Evolutionary conservation across 371 early-diverging fungal genomes (phyloP).

Genomic region (Polyrhizophydium stewartii): DNA sequence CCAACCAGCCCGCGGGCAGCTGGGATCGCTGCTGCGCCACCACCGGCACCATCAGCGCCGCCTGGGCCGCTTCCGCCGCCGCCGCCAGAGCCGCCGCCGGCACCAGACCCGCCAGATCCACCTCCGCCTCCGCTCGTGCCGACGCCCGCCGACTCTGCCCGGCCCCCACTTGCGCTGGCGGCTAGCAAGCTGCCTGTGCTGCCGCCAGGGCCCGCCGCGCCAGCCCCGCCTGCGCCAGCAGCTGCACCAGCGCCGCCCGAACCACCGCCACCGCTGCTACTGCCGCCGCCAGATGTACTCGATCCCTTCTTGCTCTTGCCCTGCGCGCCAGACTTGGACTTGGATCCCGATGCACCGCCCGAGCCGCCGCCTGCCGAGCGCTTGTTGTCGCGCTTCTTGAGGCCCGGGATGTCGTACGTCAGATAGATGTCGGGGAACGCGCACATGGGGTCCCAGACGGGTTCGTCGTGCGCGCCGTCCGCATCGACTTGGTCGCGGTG

Average conservation of each 20-base stretch:
- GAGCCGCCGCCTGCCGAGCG: slow-evolving; percentile 19
- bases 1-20: slow-evolving; percentile 37
- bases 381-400: slow-evolving; percentile 10
- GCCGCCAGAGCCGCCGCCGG: not conserved
- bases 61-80: not conserved
- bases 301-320: slow-evolving; percentile 9
- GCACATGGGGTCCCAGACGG: slow-evolving; percentile 43
- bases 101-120: not conserved
- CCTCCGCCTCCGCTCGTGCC: not conserved
- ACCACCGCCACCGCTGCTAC: slow-evolving; percentile 3
- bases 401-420: slow-evolving; percentile 38
- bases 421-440: slow-evolving; percentile 50
- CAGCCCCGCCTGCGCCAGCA: slow-evolving; percentile 6
- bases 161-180: slow-evolving; percentile 1
- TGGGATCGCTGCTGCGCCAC: slow-evolving; percentile 14
- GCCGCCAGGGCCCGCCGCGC: slow-evolving; percentile 1
- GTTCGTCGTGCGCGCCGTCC: slow-evolving; percentile 7
- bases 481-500: slow-evolving; percentile 17
- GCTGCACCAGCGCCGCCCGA: slow-evolving; percentile 4
- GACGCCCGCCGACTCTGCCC: not conserved
- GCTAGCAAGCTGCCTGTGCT: slow-evolving; percentile 1
- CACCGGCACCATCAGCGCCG: not conserved
- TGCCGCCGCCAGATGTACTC: slow-evolving; percentile 2
- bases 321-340: slow-evolving; percentile 1
- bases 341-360: no score